Base-by-base conservation (phyloP, 2,329 filamentous ascomycete genomes). In the Amesomyces nigricolor region DNA sequence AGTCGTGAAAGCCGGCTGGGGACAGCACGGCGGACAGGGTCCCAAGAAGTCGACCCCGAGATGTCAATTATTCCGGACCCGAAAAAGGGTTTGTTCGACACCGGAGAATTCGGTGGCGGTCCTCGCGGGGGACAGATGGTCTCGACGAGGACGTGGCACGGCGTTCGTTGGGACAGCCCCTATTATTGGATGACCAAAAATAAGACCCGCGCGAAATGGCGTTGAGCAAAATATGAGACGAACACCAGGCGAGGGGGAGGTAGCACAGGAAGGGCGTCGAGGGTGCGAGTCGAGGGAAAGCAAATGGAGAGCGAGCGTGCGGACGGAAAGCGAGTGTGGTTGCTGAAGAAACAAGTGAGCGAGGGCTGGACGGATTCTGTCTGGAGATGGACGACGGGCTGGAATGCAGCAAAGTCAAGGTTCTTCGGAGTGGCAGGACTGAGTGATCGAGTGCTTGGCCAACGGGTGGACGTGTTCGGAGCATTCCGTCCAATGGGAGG, bases 321-420 rank as follows among this genome's bases (percentile, higher is more conserved):
- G 47, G 42, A 46, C 42, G 50, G 26, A 39, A 52, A 60, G 53
- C 58, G 58, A 61, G 52, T 29, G 59, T 60, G 57, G 57, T 64
- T 61, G 60, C 59, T 57, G 51, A 62, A 62, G 58, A 49, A 64
- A 63, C 62, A 61, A 44, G 53, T 26, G 48, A 51, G 57, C 53
- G 53, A 58, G 51, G 50, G 53, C 30, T n/a, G n/a, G 37, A 39
- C 45, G 44, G 30, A 17, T 38, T 47, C 39, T 47, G 4, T 17
- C n/a, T 35, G 32, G 13, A 45, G 42, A 47, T 39, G 37, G 46
- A 9, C 30, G 47, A 46, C 51, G 44, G 44, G 56, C 53, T 64
- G 62, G 62, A 62, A 64, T 60, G 59, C 51, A 55, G 47, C 17
- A 38, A 51, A 16, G 58, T 44, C 45, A 49, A 39, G 56, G 52